Evolutionary conservation across 2,329 filamentous ascomycete genomes (phyloP).

Genomic region (Moelleriella libera): DNA sequence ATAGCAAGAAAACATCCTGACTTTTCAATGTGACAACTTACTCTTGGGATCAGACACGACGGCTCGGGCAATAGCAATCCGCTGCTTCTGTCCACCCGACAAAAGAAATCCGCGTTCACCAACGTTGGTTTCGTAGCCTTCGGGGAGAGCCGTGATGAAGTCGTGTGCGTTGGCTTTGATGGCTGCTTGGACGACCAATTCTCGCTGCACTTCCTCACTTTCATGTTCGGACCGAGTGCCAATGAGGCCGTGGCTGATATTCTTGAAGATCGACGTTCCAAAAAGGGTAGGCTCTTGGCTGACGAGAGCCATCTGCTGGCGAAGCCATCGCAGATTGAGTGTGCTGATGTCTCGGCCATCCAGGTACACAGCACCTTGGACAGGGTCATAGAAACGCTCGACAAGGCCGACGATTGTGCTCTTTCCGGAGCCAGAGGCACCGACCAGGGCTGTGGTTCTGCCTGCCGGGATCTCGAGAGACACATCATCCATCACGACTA

Average conservation of each 20-base stretch:
- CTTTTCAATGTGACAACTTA: constrained; percentile 13
- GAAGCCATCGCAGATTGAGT: constrained; percentile 79
- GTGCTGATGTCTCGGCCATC: constrained; percentile 72
- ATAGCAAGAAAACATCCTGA: neutral
- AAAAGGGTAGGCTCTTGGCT: constrained; percentile 90
- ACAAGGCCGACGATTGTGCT: constrained; percentile 87
- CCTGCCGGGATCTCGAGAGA: constrained; percentile 70
- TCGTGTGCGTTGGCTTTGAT: constrained; percentile 90
- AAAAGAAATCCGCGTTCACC: constrained; percentile 87
- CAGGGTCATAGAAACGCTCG: constrained; percentile 87
- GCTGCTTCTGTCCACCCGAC: constrained; percentile 91
- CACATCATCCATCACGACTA: constrained; percentile 76
- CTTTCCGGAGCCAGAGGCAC: constrained; percentile 88
- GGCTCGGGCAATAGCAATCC: constrained; percentile 85
- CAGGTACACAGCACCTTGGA: constrained; percentile 62
- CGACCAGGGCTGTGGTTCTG: constrained; percentile 85
- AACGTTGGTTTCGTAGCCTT: constrained; percentile 89
- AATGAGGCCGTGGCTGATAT: constrained; percentile 82
- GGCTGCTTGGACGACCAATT: constrained; percentile 66
- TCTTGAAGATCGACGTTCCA: constrained; percentile 74
- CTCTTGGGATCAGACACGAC: constrained; percentile 81
- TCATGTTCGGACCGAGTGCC: constrained; percentile 62
- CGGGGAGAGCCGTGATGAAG: constrained; percentile 68
- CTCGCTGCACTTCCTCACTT: constrained; percentile 50
- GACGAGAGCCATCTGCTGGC: constrained; percentile 83